These are phyloP conservation scores for Capsicum rhomboideum DNA, from an alignment of 257 asterid genomes.

Conservation along the genomic window DNA sequence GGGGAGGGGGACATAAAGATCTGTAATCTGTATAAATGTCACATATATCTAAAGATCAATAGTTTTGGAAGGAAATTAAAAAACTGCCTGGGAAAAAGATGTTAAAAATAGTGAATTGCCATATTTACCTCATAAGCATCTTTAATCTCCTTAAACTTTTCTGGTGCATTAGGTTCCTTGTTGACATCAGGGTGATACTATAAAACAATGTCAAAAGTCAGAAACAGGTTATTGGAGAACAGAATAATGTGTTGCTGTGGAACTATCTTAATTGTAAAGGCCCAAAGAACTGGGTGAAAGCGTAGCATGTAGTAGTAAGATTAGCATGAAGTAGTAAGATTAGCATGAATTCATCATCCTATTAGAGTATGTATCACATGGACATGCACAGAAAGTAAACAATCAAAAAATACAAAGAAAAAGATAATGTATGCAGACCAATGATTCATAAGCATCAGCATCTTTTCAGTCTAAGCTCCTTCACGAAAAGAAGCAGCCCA, in stretches of 20 bases:
- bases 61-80: neutral
- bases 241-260: neutral
- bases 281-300: neutral
- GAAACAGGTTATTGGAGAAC: neutral
- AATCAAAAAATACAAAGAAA: neutral
- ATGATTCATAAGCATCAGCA: neutral
- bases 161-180: conserved; percentile 94
- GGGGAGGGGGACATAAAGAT: neutral
- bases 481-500: neutral
- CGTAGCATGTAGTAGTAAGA: neutral
- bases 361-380: neutral
- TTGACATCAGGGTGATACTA: conserved; percentile 98
- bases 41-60: neutral
- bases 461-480: neutral
- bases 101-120: neutral
- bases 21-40: neutral
- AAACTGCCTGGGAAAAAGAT: neutral
- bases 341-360: neutral
- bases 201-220: conserved; percentile 10
- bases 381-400: neutral
- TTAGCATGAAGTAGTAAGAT: neutral
- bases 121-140: conserved; percentile 91
- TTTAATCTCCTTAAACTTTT: conserved; percentile 93
- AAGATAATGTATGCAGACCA: neutral
- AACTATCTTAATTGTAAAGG: neutral